These are phyloP conservation scores for Xylariales sp. DNA, from an alignment of 2,329 filamentous ascomycete species.

Conservation along the genomic window DNA sequence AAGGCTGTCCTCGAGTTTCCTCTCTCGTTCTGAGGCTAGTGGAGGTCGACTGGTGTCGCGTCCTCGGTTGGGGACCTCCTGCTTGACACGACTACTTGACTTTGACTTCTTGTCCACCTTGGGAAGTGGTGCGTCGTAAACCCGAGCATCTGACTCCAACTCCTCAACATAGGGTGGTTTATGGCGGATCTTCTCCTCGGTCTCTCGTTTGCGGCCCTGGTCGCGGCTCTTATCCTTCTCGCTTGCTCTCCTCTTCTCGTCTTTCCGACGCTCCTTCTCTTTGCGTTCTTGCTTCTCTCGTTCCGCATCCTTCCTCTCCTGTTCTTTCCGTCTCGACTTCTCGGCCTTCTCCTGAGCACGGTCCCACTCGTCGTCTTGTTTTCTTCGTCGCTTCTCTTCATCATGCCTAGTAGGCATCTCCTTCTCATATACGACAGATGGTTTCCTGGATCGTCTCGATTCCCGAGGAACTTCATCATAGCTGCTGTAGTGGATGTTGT, in stretches of 20 bases:
- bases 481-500: slow-evolving; percentile 8
- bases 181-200: slow-evolving; percentile 24
- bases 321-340: slow-evolving; percentile 25
- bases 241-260: slow-evolving; percentile 20
- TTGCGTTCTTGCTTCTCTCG: slow-evolving; percentile 29
- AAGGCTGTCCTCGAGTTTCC: slow-evolving; percentile 22
- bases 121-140: slow-evolving; percentile 14
- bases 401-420: slow-evolving; percentile 31
- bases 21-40: slow-evolving; percentile 15
- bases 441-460: slow-evolving; percentile 15
- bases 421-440: slow-evolving; percentile 18
- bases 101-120: slow-evolving; percentile 23
- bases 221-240: slow-evolving; percentile 29
- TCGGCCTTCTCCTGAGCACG: slow-evolving; percentile 14
- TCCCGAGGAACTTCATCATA: slow-evolving; percentile 12
- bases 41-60: slow-evolving; percentile 11
- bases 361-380: slow-evolving; percentile 24
- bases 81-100: slow-evolving; percentile 20
- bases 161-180: slow-evolving; percentile 21
- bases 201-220: slow-evolving; percentile 23
- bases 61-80: slow-evolving; percentile 14
- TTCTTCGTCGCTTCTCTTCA: slow-evolving; percentile 24
- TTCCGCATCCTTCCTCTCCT: slow-evolving; percentile 23
- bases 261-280: slow-evolving; percentile 24
- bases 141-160: slow-evolving; percentile 13